phyloP scores from a whole-genome alignment of 257 asterid species.

The Capsicum chinense region DNA sequence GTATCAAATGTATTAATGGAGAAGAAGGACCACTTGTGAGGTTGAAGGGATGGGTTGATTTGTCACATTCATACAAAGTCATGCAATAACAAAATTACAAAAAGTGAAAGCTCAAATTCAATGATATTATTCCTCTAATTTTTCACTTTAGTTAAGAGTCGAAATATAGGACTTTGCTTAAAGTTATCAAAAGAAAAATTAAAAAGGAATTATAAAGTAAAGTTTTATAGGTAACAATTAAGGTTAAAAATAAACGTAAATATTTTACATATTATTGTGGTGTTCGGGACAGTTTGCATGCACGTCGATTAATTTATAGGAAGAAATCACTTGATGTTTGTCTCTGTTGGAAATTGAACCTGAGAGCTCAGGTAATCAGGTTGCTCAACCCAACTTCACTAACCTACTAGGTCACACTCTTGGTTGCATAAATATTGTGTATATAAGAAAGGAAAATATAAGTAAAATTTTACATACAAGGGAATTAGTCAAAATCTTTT shows the following conservation, averaged over 20 bases:
- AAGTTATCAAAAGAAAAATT: background rate
- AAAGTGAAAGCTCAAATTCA: background rate
- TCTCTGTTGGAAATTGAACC: no score
- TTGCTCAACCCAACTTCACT: no score
- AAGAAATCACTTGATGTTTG: no score
- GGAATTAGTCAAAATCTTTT: background rate
- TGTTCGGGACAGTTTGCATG: no score
- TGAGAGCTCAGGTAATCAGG: no score
- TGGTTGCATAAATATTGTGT: background rate
- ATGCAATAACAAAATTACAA: conserved; percentile 33
- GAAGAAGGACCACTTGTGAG: conserved; percentile 74
- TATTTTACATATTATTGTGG: background rate
- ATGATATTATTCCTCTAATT: background rate
- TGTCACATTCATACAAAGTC: conserved; percentile 62
- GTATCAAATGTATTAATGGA: conserved; percentile 62
- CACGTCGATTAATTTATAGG: no score
- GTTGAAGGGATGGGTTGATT: conserved; percentile 68
- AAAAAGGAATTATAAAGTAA: background rate
- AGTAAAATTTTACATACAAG: background rate
- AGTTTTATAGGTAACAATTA: background rate
- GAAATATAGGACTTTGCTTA: background rate
- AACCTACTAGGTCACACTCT: no score
- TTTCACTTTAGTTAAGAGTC: background rate
- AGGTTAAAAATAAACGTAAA: background rate
- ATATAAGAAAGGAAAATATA: background rate